Base-by-base conservation (phyloP, 192 early-diverging fungal genomes). In the Chytriomyces sp. region DNA sequence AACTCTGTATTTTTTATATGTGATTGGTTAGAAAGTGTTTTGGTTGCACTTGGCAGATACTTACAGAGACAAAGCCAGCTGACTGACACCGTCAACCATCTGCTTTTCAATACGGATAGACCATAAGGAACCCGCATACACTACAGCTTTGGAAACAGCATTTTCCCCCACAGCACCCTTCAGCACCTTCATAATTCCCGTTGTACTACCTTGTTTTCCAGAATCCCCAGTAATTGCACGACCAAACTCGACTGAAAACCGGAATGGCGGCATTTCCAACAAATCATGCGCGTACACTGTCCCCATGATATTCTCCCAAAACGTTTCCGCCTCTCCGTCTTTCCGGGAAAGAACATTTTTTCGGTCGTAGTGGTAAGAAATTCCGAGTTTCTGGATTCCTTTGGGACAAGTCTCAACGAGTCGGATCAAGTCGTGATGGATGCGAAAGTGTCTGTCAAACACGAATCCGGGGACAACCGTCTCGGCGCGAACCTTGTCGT, bases 201-300 rank as follows among this genome's bases (percentile, higher is more conserved):
- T 20, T 9, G 20, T 0, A 3, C 13, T 2, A 2, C 24, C 18
- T 5, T 9, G 11, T 11, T 50, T 45, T 28, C 45, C 7, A 8
- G 73, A 46, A 13, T 44, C 67, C 5, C 3, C 8, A 2, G 67
- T 16, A 53, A 61, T 9, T 44, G 8, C 11, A 16, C 23, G 16
- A 18, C 64, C 61, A 79, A 85, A 84, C 72, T 86, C 83, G 26
- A 86, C 81, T 6, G 72, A 57, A 64, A 84, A 84, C 10, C 85
- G 75, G 50, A 82, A 82, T 5, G 85, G 83, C 43, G 82, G 80
- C 74, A 82, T 82, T 49, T 70, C 70, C 24, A 77, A 48, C 66
- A 71, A 65, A 45, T 67, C 72, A 64, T 83, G 80, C 20, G 74
- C 47, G 61, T 69, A 80, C 6, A 83, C 48, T 16, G 62, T 45